A percentile compares a stretch with the other conserved stretches of the same genome.
Evolutionary conservation across 2,329 filamentous ascomycete genomes (phyloP).

Genomic region (Pseudocercospora musae): DNA sequence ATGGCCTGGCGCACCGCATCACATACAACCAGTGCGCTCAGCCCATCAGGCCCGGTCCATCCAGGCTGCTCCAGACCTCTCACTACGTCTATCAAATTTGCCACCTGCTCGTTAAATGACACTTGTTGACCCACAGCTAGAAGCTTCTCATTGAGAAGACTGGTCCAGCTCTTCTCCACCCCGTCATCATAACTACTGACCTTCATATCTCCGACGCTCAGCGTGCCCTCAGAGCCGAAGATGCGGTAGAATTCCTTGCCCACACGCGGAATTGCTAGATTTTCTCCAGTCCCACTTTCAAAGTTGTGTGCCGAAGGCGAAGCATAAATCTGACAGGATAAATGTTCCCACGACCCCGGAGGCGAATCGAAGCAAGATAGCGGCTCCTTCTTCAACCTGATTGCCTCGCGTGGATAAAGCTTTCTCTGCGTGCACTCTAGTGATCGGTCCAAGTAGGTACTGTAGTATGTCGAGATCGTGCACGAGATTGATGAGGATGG

Average conservation of each 20-base stretch:
- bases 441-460: conserved; percentile 54
- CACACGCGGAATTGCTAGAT: conserved; percentile 49
- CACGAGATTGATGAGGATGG: conserved; percentile 58
- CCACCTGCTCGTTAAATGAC: conserved; percentile 54
- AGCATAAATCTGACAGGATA: conserved; percentile 53
- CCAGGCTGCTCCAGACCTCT: conserved; percentile 42
- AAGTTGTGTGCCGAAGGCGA: conserved; percentile 54
- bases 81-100: conserved; percentile 52
- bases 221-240: conserved; percentile 50
- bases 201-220: conserved; percentile 56
- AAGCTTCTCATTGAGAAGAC: conserved; percentile 36
- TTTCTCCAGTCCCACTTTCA: conserved; percentile 58
- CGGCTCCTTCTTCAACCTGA: conserved; percentile 56
- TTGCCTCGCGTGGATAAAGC: conserved; percentile 45
- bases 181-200: conserved; percentile 45
- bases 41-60: conserved; percentile 50
- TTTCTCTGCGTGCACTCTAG: conserved; percentile 51
- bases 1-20: conserved; percentile 51
- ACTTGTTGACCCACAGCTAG: conserved; percentile 34
- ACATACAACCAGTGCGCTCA: conserved; percentile 53
- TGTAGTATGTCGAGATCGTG: conserved; percentile 60
- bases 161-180: conserved; percentile 44
- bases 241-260: conserved; percentile 52
- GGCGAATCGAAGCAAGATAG: conserved; percentile 52
- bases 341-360: conserved; percentile 58